Conservation (phyloP, 345 rosid genomes). For the Jatropha curcas region DNA sequence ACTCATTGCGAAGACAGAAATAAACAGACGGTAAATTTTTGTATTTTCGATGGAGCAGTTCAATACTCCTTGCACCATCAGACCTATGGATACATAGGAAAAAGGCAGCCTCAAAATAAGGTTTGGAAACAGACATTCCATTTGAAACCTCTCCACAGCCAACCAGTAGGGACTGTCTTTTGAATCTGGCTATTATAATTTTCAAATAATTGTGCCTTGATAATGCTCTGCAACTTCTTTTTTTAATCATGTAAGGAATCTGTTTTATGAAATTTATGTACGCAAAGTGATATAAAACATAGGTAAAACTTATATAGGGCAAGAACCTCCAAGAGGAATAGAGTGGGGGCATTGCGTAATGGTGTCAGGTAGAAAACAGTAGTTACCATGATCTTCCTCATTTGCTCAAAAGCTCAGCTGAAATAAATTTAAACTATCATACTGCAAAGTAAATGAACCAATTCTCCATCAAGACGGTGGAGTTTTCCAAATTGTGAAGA, state of each 20-base stretch:
- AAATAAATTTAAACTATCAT: conserved; percentile 46
- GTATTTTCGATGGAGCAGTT: background rate
- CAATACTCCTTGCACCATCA: background rate
- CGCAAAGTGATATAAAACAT: too few relatives aligned
- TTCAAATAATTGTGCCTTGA: background rate
- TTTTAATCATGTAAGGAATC: background rate
- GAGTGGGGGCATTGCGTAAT: background rate
- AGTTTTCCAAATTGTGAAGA: conserved; percentile 61
- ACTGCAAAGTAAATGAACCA: conserved; percentile 59
- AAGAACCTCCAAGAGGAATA: too few relatives aligned
- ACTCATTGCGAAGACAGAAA: too few relatives aligned
- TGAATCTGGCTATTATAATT: too few relatives aligned
- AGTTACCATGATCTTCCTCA: conserved; percentile 60
- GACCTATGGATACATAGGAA: background rate
- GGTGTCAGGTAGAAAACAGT: background rate
- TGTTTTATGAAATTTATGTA: too few relatives aligned
- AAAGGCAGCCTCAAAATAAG: too few relatives aligned
- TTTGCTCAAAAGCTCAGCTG: conserved; percentile 47
- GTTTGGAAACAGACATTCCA: too few relatives aligned
- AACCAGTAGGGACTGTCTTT: too few relatives aligned
- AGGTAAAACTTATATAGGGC: too few relatives aligned
- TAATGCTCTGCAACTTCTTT: background rate
- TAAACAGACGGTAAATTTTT: background rate
- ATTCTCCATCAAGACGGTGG: conserved; percentile 69
- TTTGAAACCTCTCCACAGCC: background rate